phyloP scores from a whole-genome alignment of 192 early-diverging fungal genomes.

The Geranomyces variabilis region DNA sequence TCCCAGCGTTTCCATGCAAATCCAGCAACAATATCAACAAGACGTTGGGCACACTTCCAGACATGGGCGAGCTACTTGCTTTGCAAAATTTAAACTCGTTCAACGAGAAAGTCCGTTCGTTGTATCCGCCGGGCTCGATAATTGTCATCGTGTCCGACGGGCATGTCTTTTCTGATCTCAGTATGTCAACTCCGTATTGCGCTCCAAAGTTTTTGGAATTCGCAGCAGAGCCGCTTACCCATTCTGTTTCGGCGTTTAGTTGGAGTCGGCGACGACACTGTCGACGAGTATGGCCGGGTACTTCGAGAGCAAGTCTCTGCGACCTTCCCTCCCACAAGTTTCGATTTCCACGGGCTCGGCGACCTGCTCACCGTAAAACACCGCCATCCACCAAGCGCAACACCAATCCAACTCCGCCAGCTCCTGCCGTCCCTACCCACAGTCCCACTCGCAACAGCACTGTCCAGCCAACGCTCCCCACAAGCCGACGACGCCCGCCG shows the following conservation, averaged over 20 bases:
- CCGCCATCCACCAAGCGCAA: neutral
- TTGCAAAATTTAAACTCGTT: neutral
- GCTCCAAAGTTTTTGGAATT: neutral
- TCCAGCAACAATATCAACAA: constrained; percentile 12
- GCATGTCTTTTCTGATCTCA: constrained; percentile 18
- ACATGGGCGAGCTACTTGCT: constrained; percentile 22
- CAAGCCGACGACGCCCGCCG: constrained; percentile 6
- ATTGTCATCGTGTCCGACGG: constrained; percentile 26
- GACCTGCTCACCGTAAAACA: neutral
- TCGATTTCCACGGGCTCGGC: neutral
- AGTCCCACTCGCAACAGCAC: neutral
- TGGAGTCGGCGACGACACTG: constrained; percentile 15
- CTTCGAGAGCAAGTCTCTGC: neutral
- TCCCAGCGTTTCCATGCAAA: constrained; percentile 26
- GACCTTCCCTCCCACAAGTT: neutral
- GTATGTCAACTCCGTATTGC: neutral
- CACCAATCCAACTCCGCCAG: neutral
- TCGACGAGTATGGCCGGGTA: constrained; percentile 17
- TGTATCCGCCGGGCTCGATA: constrained; percentile 14
- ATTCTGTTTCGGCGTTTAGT: neutral
- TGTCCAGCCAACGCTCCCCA: neutral
- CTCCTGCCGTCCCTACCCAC: neutral
- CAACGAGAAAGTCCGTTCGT: neutral
- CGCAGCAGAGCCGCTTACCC: neutral
- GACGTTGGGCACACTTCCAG: constrained; percentile 10